Evolutionary conservation across 2,329 filamentous ascomycete species (phyloP), one percentile per base, ranked within the genome.

Genomic region (Polytolypa hystricis): DNA sequence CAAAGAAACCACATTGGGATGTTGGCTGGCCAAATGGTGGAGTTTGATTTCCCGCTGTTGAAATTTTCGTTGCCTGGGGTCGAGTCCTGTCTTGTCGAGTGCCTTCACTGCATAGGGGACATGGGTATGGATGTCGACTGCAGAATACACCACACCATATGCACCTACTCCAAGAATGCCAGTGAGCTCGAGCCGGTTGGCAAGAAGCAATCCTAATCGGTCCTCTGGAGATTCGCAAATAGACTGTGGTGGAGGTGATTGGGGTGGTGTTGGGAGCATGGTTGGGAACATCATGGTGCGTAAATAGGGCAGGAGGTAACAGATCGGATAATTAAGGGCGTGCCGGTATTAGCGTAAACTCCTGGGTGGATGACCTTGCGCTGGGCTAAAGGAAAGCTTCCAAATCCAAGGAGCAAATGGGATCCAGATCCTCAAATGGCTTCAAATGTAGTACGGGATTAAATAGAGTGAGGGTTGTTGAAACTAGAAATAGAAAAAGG

Each of bases 101-200:
- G 87, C 89, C 71, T 98, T 98, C 56, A 98, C 89, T 46, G 91
- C 91, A 69, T 93, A 98, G 47, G 77, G 79, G 40, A 78, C 73
- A 57, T 81, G 75, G 48, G 79, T 89, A 57, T 80, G 79, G 56
- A 89, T 75, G 65, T 91, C 87, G 63, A 83, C 70, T 53, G 87
- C 87, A 47, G 79, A 77, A 67, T 96, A 96, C 17, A 98, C 91
- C 28, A 95, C 87, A 46, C 91, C 91, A 62, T 98, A 98, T 40
- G 91, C 91, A 50, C 91, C 91, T 34, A 89, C 84, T 47, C 91
- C 91, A 44, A 96, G 73, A 50, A 96, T 84, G 44, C 78, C 75
- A 45, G 79, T 84, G 53, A 96, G 69, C 65, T 89, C 80, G 49
- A 95, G 73, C 57, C 83, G 79, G 56, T 81, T 81, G 50, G 84